Evolutionary conservation across 2,329 filamentous ascomycete species (phyloP), one percentile per base, ranked within the genome.

Genomic region (Aspergillus novoparasiticus): DNA sequence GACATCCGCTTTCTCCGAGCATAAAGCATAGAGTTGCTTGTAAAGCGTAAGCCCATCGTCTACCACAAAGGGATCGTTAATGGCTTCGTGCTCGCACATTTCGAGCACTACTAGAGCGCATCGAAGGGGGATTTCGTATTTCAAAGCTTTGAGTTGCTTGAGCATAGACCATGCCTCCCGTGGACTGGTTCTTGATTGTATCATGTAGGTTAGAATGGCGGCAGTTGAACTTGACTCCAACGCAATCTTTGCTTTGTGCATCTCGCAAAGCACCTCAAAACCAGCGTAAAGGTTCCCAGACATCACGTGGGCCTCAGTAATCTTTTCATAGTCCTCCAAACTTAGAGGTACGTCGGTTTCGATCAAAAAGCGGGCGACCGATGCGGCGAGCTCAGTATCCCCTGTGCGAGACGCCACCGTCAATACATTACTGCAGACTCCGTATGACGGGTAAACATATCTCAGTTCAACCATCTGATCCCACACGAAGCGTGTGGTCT

Each of bases 241-340:
- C 45, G 83, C 75, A 6, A 89, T 74, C 6, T 88, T 87, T 21
- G 88, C 86, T 63, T 86, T 83, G 26, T 86, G 79, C 90, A 96
- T 95, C 73, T 93, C 89, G 67, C 86, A 87, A 19, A 97, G 81
- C 1, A 91, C 84, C 46, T 86, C 85, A 41, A 97, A 83, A 0
- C 91, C 90, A 30, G 87, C 86, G 28, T 80, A 78, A 9, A 94
- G 72, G 66, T 95, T 87, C 2, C 83, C 82, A 4, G 81, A 79
- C 19, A 76, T 76, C 12, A 87, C 82, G 72, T 96, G 92, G 4
- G 90, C 85, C 62, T 92, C 88, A 8, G 94, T 81, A 32, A 97
- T 83, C 32, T 90, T 85, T 75, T 96, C 93, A 77, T 95, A 96
- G 73, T 97, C 92, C 65, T 90, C 84, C 6, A 85, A 77, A 10